phyloP scores from a whole-genome alignment of 768 basidiomycete species.

The Lactarius sanguifluus region DNA sequence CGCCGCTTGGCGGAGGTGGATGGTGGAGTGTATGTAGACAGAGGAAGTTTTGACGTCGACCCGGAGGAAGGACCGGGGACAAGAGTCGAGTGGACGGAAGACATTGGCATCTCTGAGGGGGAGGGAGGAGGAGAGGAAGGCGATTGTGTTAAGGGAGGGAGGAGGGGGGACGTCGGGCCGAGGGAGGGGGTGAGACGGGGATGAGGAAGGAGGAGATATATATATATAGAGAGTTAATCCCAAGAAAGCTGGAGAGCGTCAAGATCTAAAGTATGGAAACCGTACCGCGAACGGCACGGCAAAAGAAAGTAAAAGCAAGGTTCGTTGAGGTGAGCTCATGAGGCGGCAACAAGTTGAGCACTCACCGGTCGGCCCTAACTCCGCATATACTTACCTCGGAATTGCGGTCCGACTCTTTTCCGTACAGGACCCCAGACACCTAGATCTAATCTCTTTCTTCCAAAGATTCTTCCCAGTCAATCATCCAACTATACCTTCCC shows the following conservation, averaged over 20 bases:
- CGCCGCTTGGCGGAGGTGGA: conserved; percentile 22
- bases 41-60: background rate
- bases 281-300: background rate
- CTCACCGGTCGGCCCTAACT: conserved; percentile 11
- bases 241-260: background rate
- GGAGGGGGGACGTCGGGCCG: conserved; percentile 9
- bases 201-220: background rate
- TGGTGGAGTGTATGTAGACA: background rate
- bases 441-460: background rate
- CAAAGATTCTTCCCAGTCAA: background rate
- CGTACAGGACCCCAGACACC: background rate
- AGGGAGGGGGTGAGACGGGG: conserved; percentile 3
- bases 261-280: conserved; percentile 5
- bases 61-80: conserved; percentile 5
- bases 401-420: conserved; percentile 4
- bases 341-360: background rate
- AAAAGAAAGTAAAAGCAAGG: background rate
- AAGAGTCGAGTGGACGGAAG: background rate
- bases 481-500: background rate
- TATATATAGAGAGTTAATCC: conserved; percentile 15
- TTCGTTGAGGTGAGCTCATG: conserved; percentile 21
- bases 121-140: conserved; percentile 5
- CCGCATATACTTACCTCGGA: conserved; percentile 6
- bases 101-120: conserved; percentile 19
- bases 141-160: background rate